Evolutionary conservation across 1,284 basidiomycete genomes (phyloP).

Genomic region (Sphagnurus paluster): DNA sequence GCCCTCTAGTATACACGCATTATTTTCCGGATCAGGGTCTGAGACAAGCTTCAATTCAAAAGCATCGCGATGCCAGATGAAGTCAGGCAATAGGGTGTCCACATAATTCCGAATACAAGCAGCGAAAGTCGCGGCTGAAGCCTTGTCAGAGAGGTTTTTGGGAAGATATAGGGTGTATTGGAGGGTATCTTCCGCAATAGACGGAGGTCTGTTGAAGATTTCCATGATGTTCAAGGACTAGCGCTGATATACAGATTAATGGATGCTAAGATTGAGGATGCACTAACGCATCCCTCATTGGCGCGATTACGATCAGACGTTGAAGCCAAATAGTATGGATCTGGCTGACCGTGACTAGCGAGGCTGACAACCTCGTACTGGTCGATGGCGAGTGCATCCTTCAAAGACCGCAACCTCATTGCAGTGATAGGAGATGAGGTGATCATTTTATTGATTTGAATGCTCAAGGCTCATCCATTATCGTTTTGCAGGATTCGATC

Average conservation of each 20-base stretch:
- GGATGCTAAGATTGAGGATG: no score
- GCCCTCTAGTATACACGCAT: conserved; percentile 66
- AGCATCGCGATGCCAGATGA: conserved; percentile 87
- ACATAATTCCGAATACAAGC: conserved; percentile 66
- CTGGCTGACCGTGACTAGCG: not conserved
- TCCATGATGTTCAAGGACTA: conserved; percentile 39
- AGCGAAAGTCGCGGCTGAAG: conserved; percentile 67
- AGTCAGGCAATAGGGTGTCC: conserved; percentile 58
- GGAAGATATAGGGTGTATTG: conserved; percentile 74
- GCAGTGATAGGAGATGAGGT: conserved; percentile 97
- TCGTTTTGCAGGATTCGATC: conserved; percentile 79
- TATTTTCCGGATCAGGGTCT: conserved; percentile 39
- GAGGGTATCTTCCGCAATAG: conserved; percentile 85
- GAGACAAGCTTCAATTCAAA: conserved; percentile 77
- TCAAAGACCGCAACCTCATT: conserved; percentile 84
- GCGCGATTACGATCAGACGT: conserved; percentile 1
- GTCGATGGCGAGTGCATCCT: conserved; percentile 46
- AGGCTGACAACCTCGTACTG: not conserved
- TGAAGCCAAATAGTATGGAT: conserved; percentile 8
- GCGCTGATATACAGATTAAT: no score
- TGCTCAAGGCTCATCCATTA: not conserved
- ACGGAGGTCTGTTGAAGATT: conserved; percentile 70
- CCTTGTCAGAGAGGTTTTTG: conserved; percentile 47
- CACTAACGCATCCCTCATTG: no score
- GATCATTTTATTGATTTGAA: conserved; percentile 15